These are phyloP conservation scores for Coprinellus micaceus DNA, from an alignment of 768 basidiomycete species.

Conservation along the genomic window DNA sequence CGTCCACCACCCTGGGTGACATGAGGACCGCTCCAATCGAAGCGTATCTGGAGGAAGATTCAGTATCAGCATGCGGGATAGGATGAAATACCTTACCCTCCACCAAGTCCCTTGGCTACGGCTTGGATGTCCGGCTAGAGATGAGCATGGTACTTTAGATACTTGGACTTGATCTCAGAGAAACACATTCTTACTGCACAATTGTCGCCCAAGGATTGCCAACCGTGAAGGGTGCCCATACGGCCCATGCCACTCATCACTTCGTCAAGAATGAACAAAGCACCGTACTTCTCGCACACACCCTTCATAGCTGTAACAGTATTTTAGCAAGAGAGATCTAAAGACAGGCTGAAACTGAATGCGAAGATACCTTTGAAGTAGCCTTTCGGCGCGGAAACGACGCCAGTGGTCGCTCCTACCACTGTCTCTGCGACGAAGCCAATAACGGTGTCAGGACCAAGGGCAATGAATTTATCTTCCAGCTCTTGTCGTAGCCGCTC, in stretches of 20 bases:
- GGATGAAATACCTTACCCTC: conserved; percentile 52
- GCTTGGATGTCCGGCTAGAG: conserved; percentile 79
- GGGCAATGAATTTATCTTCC: conserved; percentile 78
- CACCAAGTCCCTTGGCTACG: conserved; percentile 86
- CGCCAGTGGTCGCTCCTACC: conserved; percentile 81
- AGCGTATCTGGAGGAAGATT: conserved; percentile 51
- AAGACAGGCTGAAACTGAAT: neutral
- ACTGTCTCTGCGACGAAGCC: conserved; percentile 86
- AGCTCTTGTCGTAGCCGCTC: conserved; percentile 74
- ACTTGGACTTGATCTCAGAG: neutral
- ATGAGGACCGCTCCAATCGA: conserved; percentile 81
- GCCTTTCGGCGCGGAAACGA: conserved; percentile 71
- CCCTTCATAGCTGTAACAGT: conserved; percentile 60
- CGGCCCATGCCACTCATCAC: conserved; percentile 93
- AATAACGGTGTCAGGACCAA: conserved; percentile 80
- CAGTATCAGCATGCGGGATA: neutral
- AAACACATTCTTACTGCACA: conserved; percentile 36
- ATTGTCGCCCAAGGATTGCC: conserved; percentile 81
- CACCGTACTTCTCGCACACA: conserved; percentile 73
- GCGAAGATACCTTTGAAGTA: conserved; percentile 58
- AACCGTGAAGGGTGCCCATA: conserved; percentile 84
- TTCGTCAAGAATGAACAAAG: conserved; percentile 84
- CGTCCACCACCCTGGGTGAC: conserved; percentile 65
- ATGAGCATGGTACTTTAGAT: neutral
- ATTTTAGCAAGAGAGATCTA: neutral